Evolutionary conservation across 768 basidiomycete genomes (phyloP).

Genomic region (Asterophora lycoperdoides): DNA sequence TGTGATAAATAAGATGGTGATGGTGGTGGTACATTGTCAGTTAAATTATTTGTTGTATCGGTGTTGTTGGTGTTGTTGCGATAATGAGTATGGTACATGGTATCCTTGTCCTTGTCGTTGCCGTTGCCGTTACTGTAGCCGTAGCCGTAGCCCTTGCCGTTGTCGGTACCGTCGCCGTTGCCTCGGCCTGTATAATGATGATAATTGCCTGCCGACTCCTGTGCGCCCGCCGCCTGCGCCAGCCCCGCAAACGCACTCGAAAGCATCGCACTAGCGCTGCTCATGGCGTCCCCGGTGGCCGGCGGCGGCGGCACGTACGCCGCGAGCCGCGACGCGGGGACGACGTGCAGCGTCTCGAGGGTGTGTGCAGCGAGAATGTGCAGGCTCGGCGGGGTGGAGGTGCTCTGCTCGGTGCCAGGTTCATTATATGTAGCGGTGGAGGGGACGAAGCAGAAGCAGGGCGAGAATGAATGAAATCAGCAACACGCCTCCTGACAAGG

Average conservation of each 20-base stretch:
- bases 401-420: too few species aligned
- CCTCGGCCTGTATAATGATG: too few species aligned
- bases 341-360: constrained; percentile 46
- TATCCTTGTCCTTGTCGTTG: background rate
- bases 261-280: constrained; percentile 7
- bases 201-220: too few species aligned
- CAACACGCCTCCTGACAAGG: too few species aligned
- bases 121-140: background rate
- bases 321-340: constrained; percentile 43
- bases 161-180: background rate
- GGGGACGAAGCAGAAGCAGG: too few species aligned
- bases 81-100: background rate
- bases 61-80: background rate
- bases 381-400: constrained; percentile 49
- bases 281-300: constrained; percentile 10
- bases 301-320: constrained; percentile 36
- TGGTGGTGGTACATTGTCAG: too few species aligned
- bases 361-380: constrained; percentile 55
- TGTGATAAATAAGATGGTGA: too few species aligned
- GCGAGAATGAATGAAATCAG: constrained; percentile 2
- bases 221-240: too few species aligned
- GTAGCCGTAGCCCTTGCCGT: background rate
- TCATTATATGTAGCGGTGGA: too few species aligned
- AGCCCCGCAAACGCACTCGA: constrained; percentile 8
- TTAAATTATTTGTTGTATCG: background rate